Base-by-base conservation (phyloP, 371 early-diverging fungal genomes). In the Umbelopsis sp. region DNA sequence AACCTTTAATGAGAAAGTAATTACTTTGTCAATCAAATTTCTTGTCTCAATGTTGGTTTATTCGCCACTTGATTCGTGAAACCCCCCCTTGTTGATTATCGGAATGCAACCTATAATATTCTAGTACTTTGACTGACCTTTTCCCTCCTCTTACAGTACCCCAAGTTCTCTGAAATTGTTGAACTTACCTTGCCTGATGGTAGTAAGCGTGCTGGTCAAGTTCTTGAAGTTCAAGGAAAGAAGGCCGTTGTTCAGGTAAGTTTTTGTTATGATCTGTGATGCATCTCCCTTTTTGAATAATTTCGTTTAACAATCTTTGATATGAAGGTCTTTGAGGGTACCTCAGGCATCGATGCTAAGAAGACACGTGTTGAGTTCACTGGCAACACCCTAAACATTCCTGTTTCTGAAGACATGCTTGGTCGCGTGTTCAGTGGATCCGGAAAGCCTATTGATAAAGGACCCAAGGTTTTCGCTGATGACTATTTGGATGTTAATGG, bases 391-490 rank as follows among this genome's bases (percentile, higher is more conserved):
- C 89, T 98, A 64, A 97, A 96, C 78, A 97, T 99, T 83, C 97
- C 97, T 22, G 99, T 99, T 25, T 96, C 96, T 45, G 99, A 99
- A 82, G 99, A 99, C 80, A 97, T 99, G 96, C 87, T 99, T 76
- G 99, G 99, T 68, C 94, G 99, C 75, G 93, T 99, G 24, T 99
- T 99, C 83, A 98, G 99, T 90, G 99, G 99, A 67, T 99, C 98
- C 48, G 99, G 99, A 74, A 97, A 97, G 81, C 90, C 96, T 35
- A 99, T 99, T 72, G 99, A 99, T 80, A 96, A 97, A 74, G 99
- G 99, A 6, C 99, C 99, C 68, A 94, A 96, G 77, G 97, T 99
- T 67, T 97, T 99, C 83, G 99, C 99, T 44, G 99, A 98, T 76
- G 99, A 99, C 70, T 98, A 96, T 74, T 82, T 99, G 74, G 99